Evolutionary conservation across 257 asterid species (phyloP).

Genomic region (Nicotiana benthamiana): DNA sequence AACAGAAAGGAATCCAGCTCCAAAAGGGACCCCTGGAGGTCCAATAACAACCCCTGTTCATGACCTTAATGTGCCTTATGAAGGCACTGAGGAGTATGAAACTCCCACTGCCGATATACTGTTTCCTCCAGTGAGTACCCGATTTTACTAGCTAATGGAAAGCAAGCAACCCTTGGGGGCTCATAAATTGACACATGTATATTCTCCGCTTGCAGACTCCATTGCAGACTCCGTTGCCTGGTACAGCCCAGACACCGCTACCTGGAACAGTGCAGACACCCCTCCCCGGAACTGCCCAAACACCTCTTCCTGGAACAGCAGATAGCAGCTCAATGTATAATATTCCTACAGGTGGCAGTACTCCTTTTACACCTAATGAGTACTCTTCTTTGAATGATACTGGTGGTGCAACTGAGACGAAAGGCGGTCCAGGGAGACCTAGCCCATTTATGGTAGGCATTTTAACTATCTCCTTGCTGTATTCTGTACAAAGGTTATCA

Average conservation of each 20-base stretch:
- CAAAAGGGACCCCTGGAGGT: slow-evolving; percentile 46
- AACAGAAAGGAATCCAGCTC: slow-evolving; percentile 60
- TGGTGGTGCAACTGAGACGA: slow-evolving; percentile 43
- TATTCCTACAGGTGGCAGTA: slow-evolving; percentile 66
- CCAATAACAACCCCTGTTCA: slow-evolving; percentile 59
- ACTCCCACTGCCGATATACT: slow-evolving; percentile 94
- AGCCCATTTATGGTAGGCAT: slow-evolving; percentile 62
- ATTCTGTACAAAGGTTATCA: background rate
- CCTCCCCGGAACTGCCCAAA: slow-evolving; percentile 56
- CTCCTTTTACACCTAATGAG: slow-evolving; percentile 77
- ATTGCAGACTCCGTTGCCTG: slow-evolving; percentile 75
- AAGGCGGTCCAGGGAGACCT: slow-evolving; percentile 64
- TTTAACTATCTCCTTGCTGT: background rate
- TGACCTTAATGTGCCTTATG: slow-evolving; percentile 91
- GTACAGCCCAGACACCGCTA: slow-evolving; percentile 65
- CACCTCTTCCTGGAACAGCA: slow-evolving; percentile 64
- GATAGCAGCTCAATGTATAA: slow-evolving; percentile 67
- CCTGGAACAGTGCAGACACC: slow-evolving; percentile 76
- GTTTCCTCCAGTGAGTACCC: slow-evolving; percentile 81
- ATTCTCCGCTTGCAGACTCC: slow-evolving; percentile 59
- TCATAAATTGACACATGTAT: background rate
- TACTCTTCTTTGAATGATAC: slow-evolving; percentile 46
- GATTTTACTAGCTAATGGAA: background rate
- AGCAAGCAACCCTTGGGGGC: background rate
- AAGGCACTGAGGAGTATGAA: slow-evolving; percentile 92